These are phyloP conservation scores for Globisporangium rhizosaccharum DNA, from an alignment of 352 stramenopile species.

Conservation along the genomic window DNA sequence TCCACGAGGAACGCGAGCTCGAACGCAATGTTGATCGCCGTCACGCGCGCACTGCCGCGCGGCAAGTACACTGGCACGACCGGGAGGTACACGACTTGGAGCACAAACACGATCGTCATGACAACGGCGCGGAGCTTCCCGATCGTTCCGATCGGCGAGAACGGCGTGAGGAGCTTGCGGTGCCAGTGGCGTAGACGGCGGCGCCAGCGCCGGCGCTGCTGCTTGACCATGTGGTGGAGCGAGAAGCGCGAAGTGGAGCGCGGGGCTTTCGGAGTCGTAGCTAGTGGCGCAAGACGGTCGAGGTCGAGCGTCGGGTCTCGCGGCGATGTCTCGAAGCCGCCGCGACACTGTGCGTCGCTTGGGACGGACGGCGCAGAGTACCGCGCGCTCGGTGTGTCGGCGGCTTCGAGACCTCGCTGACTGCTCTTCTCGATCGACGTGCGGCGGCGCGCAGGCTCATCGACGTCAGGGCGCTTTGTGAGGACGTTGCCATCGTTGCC, in stretches of 20 bases:
- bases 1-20: slow-evolving; percentile 5
- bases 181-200: neutral
- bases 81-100: slow-evolving; percentile 7
- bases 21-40: slow-evolving; percentile 6
- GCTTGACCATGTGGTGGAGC: neutral
- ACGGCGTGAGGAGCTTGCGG: slow-evolving; percentile 1
- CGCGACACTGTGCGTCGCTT: too few species aligned
- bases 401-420: neutral
- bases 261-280: neutral
- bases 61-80: slow-evolving; percentile 3
- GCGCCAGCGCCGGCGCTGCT: neutral
- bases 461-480: neutral
- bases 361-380: too few species aligned
- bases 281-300: neutral
- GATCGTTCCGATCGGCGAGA: slow-evolving; percentile 1
- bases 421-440: neutral
- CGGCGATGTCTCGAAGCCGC: too few species aligned
- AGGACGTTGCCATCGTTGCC: neutral
- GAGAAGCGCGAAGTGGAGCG: neutral
- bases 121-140: neutral
- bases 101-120: slow-evolving; percentile 4
- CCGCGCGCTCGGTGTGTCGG: too few species aligned
- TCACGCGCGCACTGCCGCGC: slow-evolving; percentile 1
- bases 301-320: too few species aligned
- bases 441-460: neutral